Evolutionary conservation across 2,329 filamentous ascomycete genomes (phyloP).

Genomic region (Fusarium foetens): DNA sequence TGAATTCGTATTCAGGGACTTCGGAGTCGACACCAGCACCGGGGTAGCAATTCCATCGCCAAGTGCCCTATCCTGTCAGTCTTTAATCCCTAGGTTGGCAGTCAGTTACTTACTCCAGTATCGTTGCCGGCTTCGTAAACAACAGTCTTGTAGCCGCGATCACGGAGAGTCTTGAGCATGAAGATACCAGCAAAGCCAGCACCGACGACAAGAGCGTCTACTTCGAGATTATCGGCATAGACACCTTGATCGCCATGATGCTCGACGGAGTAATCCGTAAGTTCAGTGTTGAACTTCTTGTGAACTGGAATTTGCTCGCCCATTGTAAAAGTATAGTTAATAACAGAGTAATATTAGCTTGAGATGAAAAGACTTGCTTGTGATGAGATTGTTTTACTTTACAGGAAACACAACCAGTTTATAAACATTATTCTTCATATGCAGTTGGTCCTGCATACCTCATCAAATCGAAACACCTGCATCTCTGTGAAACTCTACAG

Average conservation of each 20-base stretch:
- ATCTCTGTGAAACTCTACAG: background rate
- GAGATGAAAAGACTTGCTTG: background rate
- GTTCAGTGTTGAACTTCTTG: constrained; percentile 55
- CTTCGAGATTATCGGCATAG: constrained; percentile 56
- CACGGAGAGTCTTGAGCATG: constrained; percentile 62
- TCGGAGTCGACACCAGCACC: constrained; percentile 65
- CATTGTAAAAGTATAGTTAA: constrained; percentile 5
- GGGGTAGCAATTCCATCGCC: constrained; percentile 67
- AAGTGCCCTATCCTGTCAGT: constrained; percentile 4
- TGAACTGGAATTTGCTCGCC: constrained; percentile 34
- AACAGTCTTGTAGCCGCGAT: constrained; percentile 58
- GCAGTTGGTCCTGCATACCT: background rate
- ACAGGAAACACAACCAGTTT: background rate
- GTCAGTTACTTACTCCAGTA: constrained; percentile 51
- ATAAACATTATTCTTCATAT: background rate
- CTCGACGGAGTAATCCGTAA: constrained; percentile 51
- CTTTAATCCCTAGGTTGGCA: rapidly evolving
- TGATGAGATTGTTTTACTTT: background rate
- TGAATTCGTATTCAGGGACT: constrained; percentile 64
- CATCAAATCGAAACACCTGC: background rate
- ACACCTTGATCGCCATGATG: constrained; percentile 49
- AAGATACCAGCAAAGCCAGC: constrained; percentile 61
- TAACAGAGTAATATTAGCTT: background rate
- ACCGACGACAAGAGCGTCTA: constrained; percentile 58
- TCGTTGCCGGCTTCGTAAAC: constrained; percentile 64